These are phyloP conservation scores for Periconia macrospinosa DNA, from an alignment of 2,329 filamentous ascomycete species.

Conservation along the genomic window DNA sequence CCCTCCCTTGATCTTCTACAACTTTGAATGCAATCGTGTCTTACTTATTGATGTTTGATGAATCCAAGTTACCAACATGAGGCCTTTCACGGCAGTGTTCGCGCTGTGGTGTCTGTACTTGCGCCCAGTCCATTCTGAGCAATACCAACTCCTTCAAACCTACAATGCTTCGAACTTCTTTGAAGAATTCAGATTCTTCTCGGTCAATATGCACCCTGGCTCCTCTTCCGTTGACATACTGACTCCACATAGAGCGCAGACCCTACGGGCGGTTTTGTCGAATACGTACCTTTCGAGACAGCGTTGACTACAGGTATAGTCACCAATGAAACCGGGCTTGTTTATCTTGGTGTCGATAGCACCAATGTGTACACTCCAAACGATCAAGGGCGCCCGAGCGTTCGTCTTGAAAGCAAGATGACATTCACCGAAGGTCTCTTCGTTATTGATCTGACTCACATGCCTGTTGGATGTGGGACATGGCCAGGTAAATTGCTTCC, in stretches of 20 bases:
- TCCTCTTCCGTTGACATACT: neutral
- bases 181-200: constrained; percentile 43
- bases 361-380: constrained; percentile 25
- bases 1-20: constrained; percentile 1
- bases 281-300: constrained; percentile 30
- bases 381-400: constrained; percentile 40
- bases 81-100: constrained; percentile 4
- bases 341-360: constrained; percentile 49
- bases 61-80: constrained; percentile 10
- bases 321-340: constrained; percentile 17
- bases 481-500: constrained; percentile 46
- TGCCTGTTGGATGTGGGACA: constrained; percentile 50
- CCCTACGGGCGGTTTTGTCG: constrained; percentile 28
- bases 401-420: constrained; percentile 48
- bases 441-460: constrained; percentile 49
- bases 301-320: constrained; percentile 40
- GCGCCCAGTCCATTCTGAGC: constrained; percentile 5
- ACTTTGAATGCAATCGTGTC: neutral
- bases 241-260: constrained; percentile 12
- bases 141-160: constrained; percentile 24
- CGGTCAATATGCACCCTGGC: constrained; percentile 3
- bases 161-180: constrained; percentile 41
- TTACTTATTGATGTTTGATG: constrained; percentile 2
- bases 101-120: constrained; percentile 6
- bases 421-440: constrained; percentile 49